phyloP scores from a whole-genome alignment of 805 yeast species.

The Suhomyces kilbournensis region DNA sequence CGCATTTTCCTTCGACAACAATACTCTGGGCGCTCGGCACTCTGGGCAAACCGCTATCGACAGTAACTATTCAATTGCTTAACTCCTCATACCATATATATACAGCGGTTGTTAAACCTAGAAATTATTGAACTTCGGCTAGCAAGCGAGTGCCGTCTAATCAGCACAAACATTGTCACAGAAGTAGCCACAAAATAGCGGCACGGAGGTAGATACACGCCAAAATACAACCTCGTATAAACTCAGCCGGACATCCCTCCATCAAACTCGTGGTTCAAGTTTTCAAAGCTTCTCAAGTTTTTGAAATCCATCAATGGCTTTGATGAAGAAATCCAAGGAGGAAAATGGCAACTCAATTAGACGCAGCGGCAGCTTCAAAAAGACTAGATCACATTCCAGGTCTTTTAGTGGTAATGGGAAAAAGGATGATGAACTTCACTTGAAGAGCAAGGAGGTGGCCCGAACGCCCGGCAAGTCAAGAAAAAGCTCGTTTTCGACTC shows the following conservation, averaged over 20 bases:
- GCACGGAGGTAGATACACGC: neutral
- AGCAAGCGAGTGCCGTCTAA: neutral
- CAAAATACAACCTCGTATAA: too few species aligned
- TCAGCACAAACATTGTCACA: neutral
- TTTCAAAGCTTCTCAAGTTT: too few species aligned
- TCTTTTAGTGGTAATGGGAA: neutral
- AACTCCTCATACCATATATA: neutral
- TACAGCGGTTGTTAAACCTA: neutral
- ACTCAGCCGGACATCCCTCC: too few species aligned
- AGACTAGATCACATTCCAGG: neutral
- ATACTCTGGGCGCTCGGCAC: neutral
- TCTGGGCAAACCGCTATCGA: neutral
- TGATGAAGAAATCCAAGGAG: neutral
- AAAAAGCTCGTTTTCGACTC: neutral
- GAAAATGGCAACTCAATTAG: neutral
- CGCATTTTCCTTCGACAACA: neutral
- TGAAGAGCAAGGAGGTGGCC: neutral
- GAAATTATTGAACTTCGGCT: neutral
- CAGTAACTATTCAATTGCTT: neutral
- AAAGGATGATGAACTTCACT: neutral
- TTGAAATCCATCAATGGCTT: neutral
- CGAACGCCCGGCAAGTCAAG: neutral
- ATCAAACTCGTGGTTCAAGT: too few species aligned
- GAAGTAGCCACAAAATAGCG: neutral
- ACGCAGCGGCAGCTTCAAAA: neutral